These are phyloP conservation scores for Heterobasidion irregulare DNA, from an alignment of 1,284 basidiomycete genomes.

Conservation along the genomic window DNA sequence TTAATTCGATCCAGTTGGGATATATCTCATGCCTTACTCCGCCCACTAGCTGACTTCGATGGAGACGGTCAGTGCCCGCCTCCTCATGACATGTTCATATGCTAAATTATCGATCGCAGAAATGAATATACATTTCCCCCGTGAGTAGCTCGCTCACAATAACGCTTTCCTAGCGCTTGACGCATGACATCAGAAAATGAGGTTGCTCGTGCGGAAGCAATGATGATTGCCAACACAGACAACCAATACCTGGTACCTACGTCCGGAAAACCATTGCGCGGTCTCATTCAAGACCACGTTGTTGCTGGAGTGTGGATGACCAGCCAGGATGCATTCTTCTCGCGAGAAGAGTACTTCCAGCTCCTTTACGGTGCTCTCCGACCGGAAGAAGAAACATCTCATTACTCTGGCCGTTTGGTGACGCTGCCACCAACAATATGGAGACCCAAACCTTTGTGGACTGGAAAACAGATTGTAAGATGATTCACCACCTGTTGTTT, in stretches of 20 bases:
- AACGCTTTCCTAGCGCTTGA: slow-evolving; percentile 2
- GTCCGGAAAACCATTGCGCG: slow-evolving; percentile 95
- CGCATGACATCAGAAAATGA: slow-evolving; percentile 60
- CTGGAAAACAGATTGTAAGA: slow-evolving; percentile 93
- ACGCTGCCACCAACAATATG: slow-evolving; percentile 90
- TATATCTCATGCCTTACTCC: slow-evolving; percentile 8
- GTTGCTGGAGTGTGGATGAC: slow-evolving; percentile 99
- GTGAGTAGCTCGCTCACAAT: slow-evolving; percentile 38
- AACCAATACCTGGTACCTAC: slow-evolving; percentile 99
- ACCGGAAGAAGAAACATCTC: slow-evolving; percentile 72
- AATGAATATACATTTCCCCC: slow-evolving; percentile 99
- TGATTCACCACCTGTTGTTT: slow-evolving; percentile 18
- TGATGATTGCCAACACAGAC: slow-evolving; percentile 95
- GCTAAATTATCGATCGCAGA: slow-evolving; percentile 36
- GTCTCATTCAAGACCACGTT: slow-evolving; percentile 98
- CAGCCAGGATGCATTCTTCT: slow-evolving; percentile 91
- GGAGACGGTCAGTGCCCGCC: slow-evolving; percentile 66
- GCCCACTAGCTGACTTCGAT: slow-evolving; percentile 85
- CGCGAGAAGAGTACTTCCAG: slow-evolving; percentile 94
- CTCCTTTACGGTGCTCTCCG: slow-evolving; percentile 92
- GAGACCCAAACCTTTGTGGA: slow-evolving; percentile 91
- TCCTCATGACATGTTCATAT: slow-evolving; percentile 7
- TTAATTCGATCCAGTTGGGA: background rate
- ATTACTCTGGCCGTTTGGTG: slow-evolving; percentile 59
- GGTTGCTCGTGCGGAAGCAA: slow-evolving; percentile 88